Base-by-base conservation (phyloP, 1,284 basidiomycete species). In the Leccinum pallidistipes region DNA sequence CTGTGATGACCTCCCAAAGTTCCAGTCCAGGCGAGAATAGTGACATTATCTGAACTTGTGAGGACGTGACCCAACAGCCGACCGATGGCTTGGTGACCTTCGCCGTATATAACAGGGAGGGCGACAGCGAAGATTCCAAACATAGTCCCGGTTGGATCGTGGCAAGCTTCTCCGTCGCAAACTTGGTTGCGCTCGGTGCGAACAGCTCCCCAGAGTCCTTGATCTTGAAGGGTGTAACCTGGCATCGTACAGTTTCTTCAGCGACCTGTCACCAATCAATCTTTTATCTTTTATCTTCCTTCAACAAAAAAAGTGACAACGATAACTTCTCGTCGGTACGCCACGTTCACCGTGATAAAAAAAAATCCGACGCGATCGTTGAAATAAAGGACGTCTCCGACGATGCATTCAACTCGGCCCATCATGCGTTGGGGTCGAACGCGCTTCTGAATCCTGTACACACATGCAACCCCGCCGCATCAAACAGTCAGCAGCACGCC, bases 191-290 rank as follows among this genome's bases (percentile, higher is more conserved):
- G 27, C 27, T 27, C 27, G 5, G 27, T 27, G 27, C 27, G 27
- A 27, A 27, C 27, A 27, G 27, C 27, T 27, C 27, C 27, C 27
- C 27, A 27, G 27, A 27, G 27, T 27, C 24, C 24, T 24, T 24
- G 24, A 24, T 24, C 24, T 92, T 91, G 79, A 92, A 94, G 11
- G 92, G 92, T 18, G 92, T 91, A 24, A 93, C 81, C 91, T 94
- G 57, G 43, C 53, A 55, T 29, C 52, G 52, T 31, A 18, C 31
- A 47, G 11, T 32, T 53, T 40, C 31, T 27, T 64, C 47, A 63
- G 59, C 24, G 58, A 38, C 50, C n/a, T 21, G 8, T 45, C 43
- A 6, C 18, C 18, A 12, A 43, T 11, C 40, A 34, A 34, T 34
- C 12, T 6, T 12, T 21, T 11, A 18, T 21, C 10, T 43, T 43